Base-by-base conservation (phyloP, 139 green algal genomes). In the Penium margaritaceum region DNA sequence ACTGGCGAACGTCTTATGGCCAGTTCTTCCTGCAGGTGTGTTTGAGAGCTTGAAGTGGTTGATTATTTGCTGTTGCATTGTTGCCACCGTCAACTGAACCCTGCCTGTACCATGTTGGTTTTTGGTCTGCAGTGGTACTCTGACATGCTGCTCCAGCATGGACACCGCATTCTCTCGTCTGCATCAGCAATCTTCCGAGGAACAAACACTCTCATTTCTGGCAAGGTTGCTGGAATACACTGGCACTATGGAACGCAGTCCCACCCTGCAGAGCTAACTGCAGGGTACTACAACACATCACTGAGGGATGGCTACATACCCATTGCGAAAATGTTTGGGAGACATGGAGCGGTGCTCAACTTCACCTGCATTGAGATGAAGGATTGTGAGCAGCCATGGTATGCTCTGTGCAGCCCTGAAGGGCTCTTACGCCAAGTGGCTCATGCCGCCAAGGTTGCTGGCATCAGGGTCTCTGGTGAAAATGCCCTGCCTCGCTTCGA, bases 361-460 rank as follows among this genome's bases (percentile, higher is more conserved):
- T 99, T 99, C 86, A 99, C 95, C 29, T 98, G 94, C 75, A 91
- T 97, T 29, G 95, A 99, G 86, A 99, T 99, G 95, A 84, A 90
- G 17, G 95, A 99, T 85, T 91, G 87, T 68, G 95, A 99, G 85
- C 93, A 99, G 76, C 91, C 93, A 14, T 81, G 84, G 2, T 90
- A 96, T 72, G 90, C 86, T 0, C 76, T 81, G 33, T 98, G 94
- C 83, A 91, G 84, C 65, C 93, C 93, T 41, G 88, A 98, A 81
- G 86, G 85, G 9, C 84, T 96, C 67, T 72, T 82, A 3, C 27
- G 33, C 15, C 77, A 81, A 37, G 54, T 79, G 7, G 55, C 57
- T 12, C 27, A 33, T 46, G 70, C 75, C 5, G 85, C 88, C 0
- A 81, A 87, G 63, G 63, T 67, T 33, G 76, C 87, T 33, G 87